Evolutionary conservation across 2,329 filamentous ascomycete species (phyloP), one percentile per base, ranked within the genome.

Genomic region (Alternaria brassicae): DNA sequence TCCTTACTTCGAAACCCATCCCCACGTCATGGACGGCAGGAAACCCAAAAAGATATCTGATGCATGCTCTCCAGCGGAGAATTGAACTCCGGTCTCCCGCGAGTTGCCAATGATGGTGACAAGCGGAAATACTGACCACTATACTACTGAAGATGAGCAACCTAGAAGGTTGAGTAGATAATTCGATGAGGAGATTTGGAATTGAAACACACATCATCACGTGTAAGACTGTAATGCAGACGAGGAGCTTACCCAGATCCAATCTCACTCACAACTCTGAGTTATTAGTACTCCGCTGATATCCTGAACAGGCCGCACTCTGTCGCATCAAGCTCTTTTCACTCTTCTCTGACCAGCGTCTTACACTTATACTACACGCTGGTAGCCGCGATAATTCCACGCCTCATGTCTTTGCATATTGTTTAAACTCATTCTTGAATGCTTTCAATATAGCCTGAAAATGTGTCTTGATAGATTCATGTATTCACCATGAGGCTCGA

Each of bases 121-220:
- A 47, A 47, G 44, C 44, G 44, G 44, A 47, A 47, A 47, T 47
- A 47, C 44, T 47, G 44, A 47, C 44, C 44, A 47, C 44, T 47
- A 47, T 47, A 47, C 44, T 47, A 47, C 44, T 47, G 44, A 47
- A 47, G 44, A 47, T 47, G 19, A 17, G 28, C 19, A 47, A 47
- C 44, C 44, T 15, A 32, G 13, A 47, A 0, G 44, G 44, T 5
- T 47, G 28, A 34, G 44, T 47, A 34, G 44, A 17, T 47, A 13
- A n/a, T 47, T 47, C 7, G 19, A 47, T 34, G 17, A 2, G 3
- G 23, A 21, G 3, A 4, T 37, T 30, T 30, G 2, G 3, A 3
- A 10, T 30, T n/a, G n/a, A n/a, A n/a, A 36, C 15, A 1, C 4
- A 4, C 6, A n/a, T 36, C 2, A 4, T 3, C 5, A 36, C n/a